Evolutionary conservation across 2,329 filamentous ascomycete species (phyloP).

Genomic region (Trichoderma asperellum): DNA sequence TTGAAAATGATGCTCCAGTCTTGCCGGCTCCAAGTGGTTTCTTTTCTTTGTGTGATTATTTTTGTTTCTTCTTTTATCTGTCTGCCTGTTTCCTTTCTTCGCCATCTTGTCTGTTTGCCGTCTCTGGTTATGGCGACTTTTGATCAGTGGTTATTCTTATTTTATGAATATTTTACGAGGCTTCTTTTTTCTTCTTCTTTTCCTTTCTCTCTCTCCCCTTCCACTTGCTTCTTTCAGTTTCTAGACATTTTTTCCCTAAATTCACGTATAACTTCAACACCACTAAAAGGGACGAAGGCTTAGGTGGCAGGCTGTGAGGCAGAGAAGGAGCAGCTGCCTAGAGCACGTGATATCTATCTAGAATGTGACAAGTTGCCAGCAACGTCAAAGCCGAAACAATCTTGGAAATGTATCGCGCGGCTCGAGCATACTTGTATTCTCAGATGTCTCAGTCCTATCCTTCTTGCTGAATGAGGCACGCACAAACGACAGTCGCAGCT

Average conservation of each 20-base stretch:
- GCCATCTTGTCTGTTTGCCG: background rate
- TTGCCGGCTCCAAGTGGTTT: background rate
- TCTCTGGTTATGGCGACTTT: background rate
- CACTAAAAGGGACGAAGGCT: background rate
- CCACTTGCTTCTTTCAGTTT: background rate
- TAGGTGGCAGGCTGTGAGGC: background rate
- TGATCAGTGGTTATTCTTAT: background rate
- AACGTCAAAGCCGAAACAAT: background rate
- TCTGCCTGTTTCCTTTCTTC: background rate
- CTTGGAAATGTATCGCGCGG: background rate
- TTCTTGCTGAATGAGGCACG: background rate
- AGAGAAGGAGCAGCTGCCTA: background rate
- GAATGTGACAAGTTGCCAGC: background rate
- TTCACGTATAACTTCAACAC: background rate
- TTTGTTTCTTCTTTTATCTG: background rate
- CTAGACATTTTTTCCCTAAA: background rate
- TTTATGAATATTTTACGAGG: background rate
- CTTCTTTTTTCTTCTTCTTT: background rate
- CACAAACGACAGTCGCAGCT: background rate
- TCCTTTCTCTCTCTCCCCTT: background rate
- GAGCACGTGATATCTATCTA: background rate
- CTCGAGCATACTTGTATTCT: background rate
- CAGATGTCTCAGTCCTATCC: background rate
- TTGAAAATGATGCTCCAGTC: conserved; percentile 13
- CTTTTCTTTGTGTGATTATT: background rate